These are phyloP conservation scores for Rhynchospora tenuis DNA, from an alignment of 176 grass and related monocot species.

Conservation along the genomic window DNA sequence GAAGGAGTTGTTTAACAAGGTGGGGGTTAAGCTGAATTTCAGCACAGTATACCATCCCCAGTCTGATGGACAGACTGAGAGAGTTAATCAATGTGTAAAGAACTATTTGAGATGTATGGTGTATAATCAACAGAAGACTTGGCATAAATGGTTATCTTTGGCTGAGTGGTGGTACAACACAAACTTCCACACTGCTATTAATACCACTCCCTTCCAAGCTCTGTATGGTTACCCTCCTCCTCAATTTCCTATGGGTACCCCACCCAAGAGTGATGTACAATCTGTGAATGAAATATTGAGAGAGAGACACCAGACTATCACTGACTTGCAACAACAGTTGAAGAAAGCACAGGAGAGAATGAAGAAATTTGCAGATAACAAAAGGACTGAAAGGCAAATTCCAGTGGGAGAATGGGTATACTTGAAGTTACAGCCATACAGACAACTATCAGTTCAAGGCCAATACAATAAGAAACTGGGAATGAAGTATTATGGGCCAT, in stretches of 20 bases:
- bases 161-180: constrained; percentile 13
- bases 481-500: not conserved
- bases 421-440: not conserved
- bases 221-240: not conserved
- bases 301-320: not conserved
- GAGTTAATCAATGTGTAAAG: not conserved
- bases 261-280: not conserved
- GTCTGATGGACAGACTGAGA: too few relatives aligned
- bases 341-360: not conserved
- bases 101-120: not conserved
- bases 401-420: not conserved
- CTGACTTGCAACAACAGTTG: not conserved
- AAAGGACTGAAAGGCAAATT: not conserved
- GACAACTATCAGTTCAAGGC: not conserved
- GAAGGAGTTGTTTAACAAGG: not conserved
- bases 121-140: not conserved
- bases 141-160: not conserved
- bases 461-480: not conserved
- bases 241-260: not conserved
- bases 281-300: not conserved
- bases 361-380: not conserved
- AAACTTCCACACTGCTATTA: not conserved
- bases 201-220: not conserved
- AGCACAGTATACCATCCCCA: not conserved
- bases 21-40: not conserved